These are phyloP conservation scores for Rhizodiscina lignyota DNA, from an alignment of 495 filamentous ascomycete species.

Conservation along the genomic window DNA sequence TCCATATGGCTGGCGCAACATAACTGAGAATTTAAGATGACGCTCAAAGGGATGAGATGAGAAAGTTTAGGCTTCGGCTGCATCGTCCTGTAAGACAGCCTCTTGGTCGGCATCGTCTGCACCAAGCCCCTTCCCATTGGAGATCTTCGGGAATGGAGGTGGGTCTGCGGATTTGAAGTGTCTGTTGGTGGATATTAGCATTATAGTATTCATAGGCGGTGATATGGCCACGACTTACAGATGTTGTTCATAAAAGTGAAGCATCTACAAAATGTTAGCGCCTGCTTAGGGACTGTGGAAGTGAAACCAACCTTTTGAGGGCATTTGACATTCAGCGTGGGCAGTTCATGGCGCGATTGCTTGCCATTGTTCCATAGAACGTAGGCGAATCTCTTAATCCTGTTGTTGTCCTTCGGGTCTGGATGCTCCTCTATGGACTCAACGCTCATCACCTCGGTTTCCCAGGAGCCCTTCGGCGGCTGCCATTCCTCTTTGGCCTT, in stretches of 20 bases:
- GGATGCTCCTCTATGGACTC: slow-evolving; percentile 35
- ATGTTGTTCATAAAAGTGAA: slow-evolving; percentile 24
- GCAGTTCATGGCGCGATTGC: slow-evolving; percentile 20
- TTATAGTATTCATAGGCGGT: too few relatives aligned
- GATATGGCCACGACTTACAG: too few relatives aligned
- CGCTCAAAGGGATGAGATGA: too few relatives aligned
- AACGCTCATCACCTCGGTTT: slow-evolving; percentile 33
- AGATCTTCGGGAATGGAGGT: too few relatives aligned
- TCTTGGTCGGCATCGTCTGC: too few relatives aligned
- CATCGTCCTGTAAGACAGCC: too few relatives aligned
- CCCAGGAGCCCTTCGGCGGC: slow-evolving; percentile 39
- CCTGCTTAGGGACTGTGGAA: neutral
- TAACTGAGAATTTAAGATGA: too few relatives aligned
- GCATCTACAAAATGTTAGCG: slow-evolving; percentile 10
- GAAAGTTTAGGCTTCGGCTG: too few relatives aligned
- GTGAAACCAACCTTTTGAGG: slow-evolving; percentile 20
- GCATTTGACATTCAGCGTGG: slow-evolving; percentile 20
- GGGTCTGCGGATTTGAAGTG: neutral
- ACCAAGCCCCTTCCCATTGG: too few relatives aligned
- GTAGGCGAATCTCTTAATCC: slow-evolving; percentile 28
- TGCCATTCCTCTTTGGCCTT: slow-evolving; percentile 25
- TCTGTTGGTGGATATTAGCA: neutral
- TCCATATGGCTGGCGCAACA: too few relatives aligned
- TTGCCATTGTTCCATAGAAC: slow-evolving; percentile 36
- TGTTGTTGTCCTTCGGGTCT: slow-evolving; percentile 19